Evolutionary conservation across 352 stramenopile species (phyloP).

Genomic region (Phytophthora syringae): DNA sequence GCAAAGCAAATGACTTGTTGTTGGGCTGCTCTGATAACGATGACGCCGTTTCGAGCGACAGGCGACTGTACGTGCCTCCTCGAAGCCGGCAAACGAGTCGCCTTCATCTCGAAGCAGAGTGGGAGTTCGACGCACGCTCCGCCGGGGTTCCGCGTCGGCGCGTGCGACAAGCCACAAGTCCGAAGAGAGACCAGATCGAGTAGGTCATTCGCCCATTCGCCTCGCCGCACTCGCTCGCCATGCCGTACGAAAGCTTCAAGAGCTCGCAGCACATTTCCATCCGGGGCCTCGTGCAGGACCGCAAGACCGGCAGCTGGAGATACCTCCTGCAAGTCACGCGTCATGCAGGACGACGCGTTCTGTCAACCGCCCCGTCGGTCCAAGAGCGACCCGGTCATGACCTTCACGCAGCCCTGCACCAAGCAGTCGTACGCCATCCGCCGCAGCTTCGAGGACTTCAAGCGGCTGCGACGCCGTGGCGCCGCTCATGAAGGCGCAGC

Average conservation of each 20-base stretch:
- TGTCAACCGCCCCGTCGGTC: not conserved
- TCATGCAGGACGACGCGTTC: constrained; percentile 30
- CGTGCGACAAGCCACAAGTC: not conserved
- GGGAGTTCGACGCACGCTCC: constrained; percentile 36
- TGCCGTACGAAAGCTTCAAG: constrained; percentile 84
- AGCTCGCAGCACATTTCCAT: constrained; percentile 56
- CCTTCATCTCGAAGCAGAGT: constrained; percentile 16
- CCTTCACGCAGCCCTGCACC: constrained; percentile 30
- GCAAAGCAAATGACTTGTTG: too few relatives aligned
- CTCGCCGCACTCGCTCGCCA: constrained; percentile 3
- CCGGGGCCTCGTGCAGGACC: constrained; percentile 60
- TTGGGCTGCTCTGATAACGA: too few relatives aligned
- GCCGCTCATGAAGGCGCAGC: constrained; percentile 58
- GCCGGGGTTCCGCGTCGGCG: constrained; percentile 14
- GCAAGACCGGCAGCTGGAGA: constrained; percentile 57
- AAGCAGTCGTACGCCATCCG: constrained; percentile 70
- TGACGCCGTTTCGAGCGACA: too few relatives aligned
- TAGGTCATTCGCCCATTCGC: not conserved
- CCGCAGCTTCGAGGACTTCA: constrained; percentile 80
- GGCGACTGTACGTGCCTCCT: too few relatives aligned
- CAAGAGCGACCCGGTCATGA: constrained; percentile 19
- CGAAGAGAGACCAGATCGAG: too few relatives aligned
- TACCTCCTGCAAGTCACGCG: constrained; percentile 69
- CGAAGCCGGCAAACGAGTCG: constrained; percentile 27
- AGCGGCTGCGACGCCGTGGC: constrained; percentile 61